A percentile compares a stretch with the other conserved stretches of the same genome.
Conservation (phyloP, 805 yeast species). For the Yarrowia sp. region DNA sequence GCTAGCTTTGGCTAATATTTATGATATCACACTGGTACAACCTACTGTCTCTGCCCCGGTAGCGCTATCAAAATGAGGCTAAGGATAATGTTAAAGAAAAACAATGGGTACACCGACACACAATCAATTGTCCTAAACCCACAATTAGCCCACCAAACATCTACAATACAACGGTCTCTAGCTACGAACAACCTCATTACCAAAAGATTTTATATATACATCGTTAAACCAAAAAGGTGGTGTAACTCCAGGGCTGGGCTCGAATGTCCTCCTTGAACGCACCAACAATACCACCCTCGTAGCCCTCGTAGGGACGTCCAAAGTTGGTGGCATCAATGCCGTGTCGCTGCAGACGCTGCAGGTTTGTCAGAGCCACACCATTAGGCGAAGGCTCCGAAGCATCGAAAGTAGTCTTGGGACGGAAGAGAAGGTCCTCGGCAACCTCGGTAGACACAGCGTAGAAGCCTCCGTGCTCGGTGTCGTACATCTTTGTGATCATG, state of each 20-base stretch:
- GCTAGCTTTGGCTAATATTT: too few species aligned
- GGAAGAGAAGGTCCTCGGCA: conserved; percentile 35
- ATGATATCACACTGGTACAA: too few species aligned
- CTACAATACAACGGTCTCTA: too few species aligned
- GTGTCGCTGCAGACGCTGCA: conserved; percentile 33
- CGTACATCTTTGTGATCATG: conserved; percentile 40
- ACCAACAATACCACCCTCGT: conserved; percentile 26
- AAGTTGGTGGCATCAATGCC: conserved; percentile 23
- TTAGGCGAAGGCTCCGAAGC: conserved; percentile 42
- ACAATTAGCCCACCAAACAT: too few species aligned
- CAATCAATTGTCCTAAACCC: too few species aligned
- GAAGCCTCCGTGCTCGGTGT: conserved; percentile 38
- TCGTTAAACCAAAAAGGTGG: conserved; percentile 14
- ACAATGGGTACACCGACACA: too few species aligned
- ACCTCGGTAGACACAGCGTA: conserved; percentile 32
- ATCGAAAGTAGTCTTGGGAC: conserved; percentile 42
- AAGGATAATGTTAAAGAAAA: too few species aligned
- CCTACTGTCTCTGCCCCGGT: too few species aligned
- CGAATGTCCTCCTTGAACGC: conserved; percentile 30
- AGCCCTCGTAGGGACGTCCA: conserved; percentile 15
- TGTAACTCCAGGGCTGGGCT: conserved; percentile 30
- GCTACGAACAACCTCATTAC: too few species aligned
- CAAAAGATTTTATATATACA: background rate
- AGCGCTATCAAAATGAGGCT: too few species aligned
- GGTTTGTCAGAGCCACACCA: conserved; percentile 39